Base-by-base conservation (phyloP, 202 grass and related monocot genomes). In the Elaeis oleifera region DNA sequence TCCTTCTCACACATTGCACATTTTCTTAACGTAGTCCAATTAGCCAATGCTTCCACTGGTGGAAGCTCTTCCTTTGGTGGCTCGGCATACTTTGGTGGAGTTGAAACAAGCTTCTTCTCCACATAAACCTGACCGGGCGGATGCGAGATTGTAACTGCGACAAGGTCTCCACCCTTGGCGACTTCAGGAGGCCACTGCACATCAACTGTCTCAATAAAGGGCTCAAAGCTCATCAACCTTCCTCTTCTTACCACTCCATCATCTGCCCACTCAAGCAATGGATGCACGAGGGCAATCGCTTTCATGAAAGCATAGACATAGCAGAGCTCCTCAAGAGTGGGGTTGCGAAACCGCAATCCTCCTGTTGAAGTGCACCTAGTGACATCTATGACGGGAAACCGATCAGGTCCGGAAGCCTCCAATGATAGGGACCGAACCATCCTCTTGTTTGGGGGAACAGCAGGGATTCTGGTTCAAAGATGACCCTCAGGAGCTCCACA, bases 191-290 rank as follows among this genome's bases (percentile, higher is more conserved):
- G 71, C 70, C 70, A 80, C 23, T 74, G 63, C 50, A 80, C 70
- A 58, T 74, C 78, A 5, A 80, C 64, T 22, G 78, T 74, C 61
- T 74, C 71, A 22, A 80, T 80, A 51, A 80, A 80, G n/a, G 71
- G 57, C 26, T 80, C 78, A 16, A 80, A 70, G n/a, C 6, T 69
- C 49, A 68, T 2, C 20, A 49, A 55, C 54, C 61, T 49, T 6
- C 32, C 61, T 64, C 61, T 64, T 49, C 19, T 50, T 11, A 11
- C 18, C 4, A 3, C 49, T 14, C 36, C 36, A 57, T 71, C 32
- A 11, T n/a, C 23, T 1, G 52, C 53, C 22, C n/a, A 56, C 17
- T 74, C 64, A 48, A 74, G 63, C 70, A 80, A 26, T 3, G 71
- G 78, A 39, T 80, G 69, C 23, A 75, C 64, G 4, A 75, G 71